Evolutionary conservation across 1,139 yeast genomes (phyloP).

Genomic region (Hyphopichia wangnamkhiaoensis): DNA sequence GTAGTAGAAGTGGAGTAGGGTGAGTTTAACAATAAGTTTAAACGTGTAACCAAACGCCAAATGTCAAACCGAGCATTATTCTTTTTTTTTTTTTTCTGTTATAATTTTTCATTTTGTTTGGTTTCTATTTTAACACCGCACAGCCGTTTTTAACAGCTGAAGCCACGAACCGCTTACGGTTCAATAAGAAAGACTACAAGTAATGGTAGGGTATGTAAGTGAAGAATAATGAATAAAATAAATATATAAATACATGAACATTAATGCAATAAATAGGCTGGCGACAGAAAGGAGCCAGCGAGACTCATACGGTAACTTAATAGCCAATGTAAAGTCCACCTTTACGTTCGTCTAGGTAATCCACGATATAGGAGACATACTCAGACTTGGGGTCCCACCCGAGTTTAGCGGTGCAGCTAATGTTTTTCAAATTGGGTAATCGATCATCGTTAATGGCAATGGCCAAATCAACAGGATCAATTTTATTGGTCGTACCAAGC

Average conservation of each 20-base stretch:
- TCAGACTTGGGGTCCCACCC: constrained; percentile 88
- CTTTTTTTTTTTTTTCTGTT: too few species aligned
- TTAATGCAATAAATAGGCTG: background rate
- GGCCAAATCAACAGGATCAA: constrained; percentile 86
- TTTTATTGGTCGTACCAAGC: constrained; percentile 78
- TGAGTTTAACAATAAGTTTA: too few species aligned
- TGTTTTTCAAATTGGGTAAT: constrained; percentile 62
- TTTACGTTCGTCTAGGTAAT: constrained; percentile 38
- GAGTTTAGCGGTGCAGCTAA: constrained; percentile 71
- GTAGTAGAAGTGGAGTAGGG: too few species aligned
- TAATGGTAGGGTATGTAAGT: too few species aligned
- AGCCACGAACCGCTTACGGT: too few species aligned
- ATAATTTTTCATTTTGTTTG: too few species aligned
- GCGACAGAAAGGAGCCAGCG: background rate
- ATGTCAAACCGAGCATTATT: too few species aligned
- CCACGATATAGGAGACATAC: constrained; percentile 51
- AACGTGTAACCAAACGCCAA: too few species aligned
- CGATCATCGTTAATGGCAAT: constrained; percentile 80
- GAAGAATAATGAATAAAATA: background rate
- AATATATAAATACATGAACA: too few species aligned
- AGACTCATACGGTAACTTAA: constrained; percentile 11
- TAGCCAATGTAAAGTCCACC: constrained; percentile 50
- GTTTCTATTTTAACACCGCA: too few species aligned
- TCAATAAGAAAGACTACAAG: too few species aligned
- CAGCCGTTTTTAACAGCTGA: too few species aligned